Conservation (phyloP, 129 eudicot genomes). For the Scalesia atractyloides region DNA sequence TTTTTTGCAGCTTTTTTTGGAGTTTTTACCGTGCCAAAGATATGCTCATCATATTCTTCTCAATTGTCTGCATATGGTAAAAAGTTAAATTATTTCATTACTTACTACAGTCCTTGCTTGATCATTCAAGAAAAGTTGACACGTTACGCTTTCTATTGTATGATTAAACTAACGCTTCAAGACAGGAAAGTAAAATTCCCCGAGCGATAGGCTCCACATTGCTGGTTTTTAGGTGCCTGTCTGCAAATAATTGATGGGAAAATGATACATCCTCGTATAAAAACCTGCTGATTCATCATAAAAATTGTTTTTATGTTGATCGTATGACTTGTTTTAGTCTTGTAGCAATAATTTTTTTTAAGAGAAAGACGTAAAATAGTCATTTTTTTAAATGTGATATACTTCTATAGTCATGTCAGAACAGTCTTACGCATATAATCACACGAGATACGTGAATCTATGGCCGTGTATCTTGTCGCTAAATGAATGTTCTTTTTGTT, state of each 20-base stretch:
- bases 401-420: background rate
- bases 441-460: background rate
- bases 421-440: background rate
- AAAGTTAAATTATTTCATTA: slow-evolving; percentile 24
- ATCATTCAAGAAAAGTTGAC: slow-evolving; percentile 24
- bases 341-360: background rate
- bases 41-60: slow-evolving; percentile 85
- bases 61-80: slow-evolving; percentile 77
- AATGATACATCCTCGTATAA: background rate
- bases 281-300: background rate
- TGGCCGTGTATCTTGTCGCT: background rate
- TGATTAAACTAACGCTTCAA: slow-evolving; percentile 5
- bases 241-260: slow-evolving; percentile 13
- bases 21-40: slow-evolving; percentile 79
- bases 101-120: slow-evolving; percentile 27
- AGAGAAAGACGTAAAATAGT: background rate
- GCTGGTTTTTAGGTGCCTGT: slow-evolving; percentile 26
- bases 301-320: background rate
- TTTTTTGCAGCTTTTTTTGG: slow-evolving; percentile 77
- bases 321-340: background rate
- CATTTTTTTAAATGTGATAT: background rate
- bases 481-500: background rate
- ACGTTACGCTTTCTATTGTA: slow-evolving; percentile 16
- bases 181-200: slow-evolving; percentile 18
- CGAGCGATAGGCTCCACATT: slow-evolving; percentile 24